Percentiles rank a stretch among this genome's conserved stretches.
These are phyloP conservation scores for Phaeomoniella chlamydospora DNA, from an alignment of 2,329 filamentous ascomycete species.

Conservation along the genomic window DNA sequence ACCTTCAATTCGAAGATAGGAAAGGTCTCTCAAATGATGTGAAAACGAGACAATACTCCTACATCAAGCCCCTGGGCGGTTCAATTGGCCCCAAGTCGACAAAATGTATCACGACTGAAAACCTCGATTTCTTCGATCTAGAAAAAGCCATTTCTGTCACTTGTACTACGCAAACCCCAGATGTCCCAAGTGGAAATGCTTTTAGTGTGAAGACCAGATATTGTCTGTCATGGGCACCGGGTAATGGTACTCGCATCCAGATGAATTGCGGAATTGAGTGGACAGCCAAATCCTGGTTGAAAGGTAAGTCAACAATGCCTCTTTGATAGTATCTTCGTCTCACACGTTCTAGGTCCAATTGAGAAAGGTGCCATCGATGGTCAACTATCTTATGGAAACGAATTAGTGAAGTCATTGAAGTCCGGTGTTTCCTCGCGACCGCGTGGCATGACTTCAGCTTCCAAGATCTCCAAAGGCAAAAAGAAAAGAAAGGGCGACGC, in stretches of 20 bases:
- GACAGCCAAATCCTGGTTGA: conserved; percentile 96
- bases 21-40: conserved; percentile 63
- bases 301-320: conserved; percentile 52
- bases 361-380: conserved; percentile 92
- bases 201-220: conserved; percentile 91
- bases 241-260: conserved; percentile 70
- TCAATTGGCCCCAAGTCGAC: conserved; percentile 87
- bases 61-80: conserved; percentile 78
- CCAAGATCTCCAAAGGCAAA: conserved; percentile 34
- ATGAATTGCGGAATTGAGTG: conserved; percentile 89
- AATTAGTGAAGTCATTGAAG: conserved; percentile 61
- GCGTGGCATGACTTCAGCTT: conserved; percentile 31
- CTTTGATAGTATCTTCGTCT: neutral
- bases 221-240: conserved; percentile 82
- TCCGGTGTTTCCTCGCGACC: conserved; percentile 54
- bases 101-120: conserved; percentile 80
- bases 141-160: conserved; percentile 78
- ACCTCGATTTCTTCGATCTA: conserved; percentile 68
- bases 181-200: conserved; percentile 85
- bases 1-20: conserved; percentile 71
- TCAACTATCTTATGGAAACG: conserved; percentile 68
- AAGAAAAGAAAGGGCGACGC: conserved; percentile 48
- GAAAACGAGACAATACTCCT: conserved; percentile 61
- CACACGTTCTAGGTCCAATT: conserved; percentile 55
- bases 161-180: conserved; percentile 75